Conservation (phyloP, 1,284 basidiomycete species). For the Cutaneotrichosporon sp. region DNA sequence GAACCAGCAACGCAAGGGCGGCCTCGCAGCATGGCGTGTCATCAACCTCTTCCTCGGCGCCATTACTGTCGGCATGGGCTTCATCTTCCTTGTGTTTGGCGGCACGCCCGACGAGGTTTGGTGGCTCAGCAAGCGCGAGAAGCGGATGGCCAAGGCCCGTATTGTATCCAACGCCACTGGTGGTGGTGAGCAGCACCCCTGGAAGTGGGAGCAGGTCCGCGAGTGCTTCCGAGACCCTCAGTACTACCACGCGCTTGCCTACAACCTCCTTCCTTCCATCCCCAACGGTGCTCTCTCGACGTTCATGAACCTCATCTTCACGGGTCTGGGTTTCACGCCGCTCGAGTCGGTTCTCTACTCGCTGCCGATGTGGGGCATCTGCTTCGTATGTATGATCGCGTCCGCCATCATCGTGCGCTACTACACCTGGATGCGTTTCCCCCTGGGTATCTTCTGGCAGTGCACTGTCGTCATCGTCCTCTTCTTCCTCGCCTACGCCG, state of each 20-base stretch:
- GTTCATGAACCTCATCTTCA: conserved; percentile 23
- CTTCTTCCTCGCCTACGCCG: conserved; percentile 22
- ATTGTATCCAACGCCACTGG: conserved; percentile 18
- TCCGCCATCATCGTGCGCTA: conserved; percentile 15
- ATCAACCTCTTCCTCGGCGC: conserved; percentile 37
- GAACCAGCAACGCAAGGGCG: conserved; percentile 17
- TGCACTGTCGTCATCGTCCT: conserved; percentile 18
- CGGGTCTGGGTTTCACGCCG: conserved; percentile 20
- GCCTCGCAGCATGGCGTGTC: conserved; percentile 29
- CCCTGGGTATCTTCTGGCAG: conserved; percentile 18
- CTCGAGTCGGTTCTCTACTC: conserved; percentile 24
- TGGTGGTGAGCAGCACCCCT: conserved; percentile 20
- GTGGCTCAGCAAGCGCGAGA: conserved; percentile 29
- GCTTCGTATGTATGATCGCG: conserved; percentile 16
- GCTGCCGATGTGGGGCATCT: conserved; percentile 20
- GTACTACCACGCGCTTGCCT: conserved; percentile 21
- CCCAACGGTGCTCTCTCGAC: conserved; percentile 23
- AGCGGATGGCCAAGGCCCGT: conserved; percentile 30
- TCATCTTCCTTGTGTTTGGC: conserved; percentile 25
- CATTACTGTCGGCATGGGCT: conserved; percentile 22
- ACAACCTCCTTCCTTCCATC: conserved; percentile 21
- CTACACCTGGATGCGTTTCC: conserved; percentile 23
- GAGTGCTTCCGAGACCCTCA: conserved; percentile 25
- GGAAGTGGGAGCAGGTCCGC: conserved; percentile 24
- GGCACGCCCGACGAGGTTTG: conserved; percentile 30